phyloP scores from a whole-genome alignment of 2,329 filamentous ascomycete species.

The Grosmannia clavigera region DNA sequence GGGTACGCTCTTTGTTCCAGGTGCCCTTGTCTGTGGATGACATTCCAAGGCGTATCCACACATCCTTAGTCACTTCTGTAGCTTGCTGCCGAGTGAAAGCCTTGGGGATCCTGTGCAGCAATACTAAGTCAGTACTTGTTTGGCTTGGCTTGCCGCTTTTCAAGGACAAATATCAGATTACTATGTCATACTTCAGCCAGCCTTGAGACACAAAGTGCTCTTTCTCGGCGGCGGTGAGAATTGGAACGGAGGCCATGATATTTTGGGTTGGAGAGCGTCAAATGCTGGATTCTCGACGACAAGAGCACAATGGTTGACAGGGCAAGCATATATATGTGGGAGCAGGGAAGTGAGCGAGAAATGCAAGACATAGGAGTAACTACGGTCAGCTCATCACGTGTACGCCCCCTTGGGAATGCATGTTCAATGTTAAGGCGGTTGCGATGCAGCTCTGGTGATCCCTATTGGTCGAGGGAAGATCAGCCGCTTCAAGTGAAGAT shows the following conservation, averaged over 20 bases:
- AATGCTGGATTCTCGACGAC: not conserved
- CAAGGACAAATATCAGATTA: not conserved
- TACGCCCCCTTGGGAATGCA: not conserved
- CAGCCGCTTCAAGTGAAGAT: not conserved
- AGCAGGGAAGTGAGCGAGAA: not conserved
- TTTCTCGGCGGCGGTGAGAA: slow-evolving; percentile 26
- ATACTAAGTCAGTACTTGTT: not conserved
- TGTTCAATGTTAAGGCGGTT: not conserved
- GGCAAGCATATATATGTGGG: not conserved
- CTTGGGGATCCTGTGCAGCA: slow-evolving; percentile 17
- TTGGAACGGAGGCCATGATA: slow-evolving; percentile 1
- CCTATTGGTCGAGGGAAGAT: not conserved
- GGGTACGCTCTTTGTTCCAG: slow-evolving; percentile 48
- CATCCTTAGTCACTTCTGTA: slow-evolving; percentile 23
- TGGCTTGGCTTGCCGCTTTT: not conserved
- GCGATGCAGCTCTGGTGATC: not conserved
- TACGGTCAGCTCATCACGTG: not conserved
- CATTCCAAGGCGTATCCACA: slow-evolving; percentile 57
- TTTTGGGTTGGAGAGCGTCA: not conserved
- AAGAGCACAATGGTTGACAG: not conserved
- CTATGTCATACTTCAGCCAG: slow-evolving; percentile 23
- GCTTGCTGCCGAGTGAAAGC: slow-evolving; percentile 28
- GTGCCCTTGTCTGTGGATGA: slow-evolving; percentile 50
- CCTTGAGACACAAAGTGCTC: slow-evolving; percentile 28
- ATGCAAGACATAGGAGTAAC: not conserved